Evolutionary conservation across 2,329 filamentous ascomycete genomes (phyloP).

Genomic region (Didymella glomerata): DNA sequence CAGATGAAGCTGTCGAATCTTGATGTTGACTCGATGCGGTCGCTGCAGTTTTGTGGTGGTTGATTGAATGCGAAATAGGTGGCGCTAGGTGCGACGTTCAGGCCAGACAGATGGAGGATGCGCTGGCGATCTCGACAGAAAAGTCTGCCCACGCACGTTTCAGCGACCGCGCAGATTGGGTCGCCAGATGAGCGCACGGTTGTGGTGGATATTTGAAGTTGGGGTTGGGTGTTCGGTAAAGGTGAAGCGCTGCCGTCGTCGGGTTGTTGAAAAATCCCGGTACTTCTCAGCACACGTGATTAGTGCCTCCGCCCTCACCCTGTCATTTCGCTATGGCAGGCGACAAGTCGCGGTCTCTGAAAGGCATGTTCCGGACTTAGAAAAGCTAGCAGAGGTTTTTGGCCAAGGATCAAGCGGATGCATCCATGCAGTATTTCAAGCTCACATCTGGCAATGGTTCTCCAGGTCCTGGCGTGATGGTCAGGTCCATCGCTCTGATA

Average conservation of each 20-base stretch:
- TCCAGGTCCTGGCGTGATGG: neutral
- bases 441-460: neutral
- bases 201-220: neutral
- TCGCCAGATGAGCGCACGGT: constrained; percentile 2
- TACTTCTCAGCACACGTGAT: constrained; percentile 21
- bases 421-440: neutral
- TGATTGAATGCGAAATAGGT: neutral
- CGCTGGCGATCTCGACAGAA: constrained; percentile 6
- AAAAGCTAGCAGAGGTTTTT: neutral
- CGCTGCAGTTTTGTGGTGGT: neutral
- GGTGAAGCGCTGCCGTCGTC: constrained; percentile 17
- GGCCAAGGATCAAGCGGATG: neutral
- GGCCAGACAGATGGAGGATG: constrained; percentile 9
- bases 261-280: constrained; percentile 11
- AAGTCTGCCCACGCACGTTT: neutral
- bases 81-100: constrained; percentile 13
- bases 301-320: neutral
- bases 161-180: neutral
- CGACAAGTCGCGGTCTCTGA: neutral
- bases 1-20: too few species aligned
- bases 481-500: neutral
- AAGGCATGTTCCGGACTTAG: too few species aligned
- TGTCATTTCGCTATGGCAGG: neutral
- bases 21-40: neutral
- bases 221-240: constrained; percentile 14